Conservation (phyloP, 2,329 filamentous ascomycete genomes). For the Ophiostoma australiae region DNA sequence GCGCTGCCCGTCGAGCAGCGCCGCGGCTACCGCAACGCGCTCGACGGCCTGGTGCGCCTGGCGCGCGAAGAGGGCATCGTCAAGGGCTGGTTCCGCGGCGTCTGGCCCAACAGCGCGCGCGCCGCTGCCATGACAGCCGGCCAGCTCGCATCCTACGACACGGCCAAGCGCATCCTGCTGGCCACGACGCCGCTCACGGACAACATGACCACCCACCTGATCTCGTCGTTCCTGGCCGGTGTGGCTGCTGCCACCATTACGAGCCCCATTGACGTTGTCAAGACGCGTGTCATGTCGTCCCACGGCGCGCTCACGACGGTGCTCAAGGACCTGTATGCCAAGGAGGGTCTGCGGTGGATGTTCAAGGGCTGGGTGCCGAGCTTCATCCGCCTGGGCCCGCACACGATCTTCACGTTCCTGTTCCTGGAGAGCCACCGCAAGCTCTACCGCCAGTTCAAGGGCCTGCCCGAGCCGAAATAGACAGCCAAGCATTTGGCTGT, state of each 20-base stretch:
- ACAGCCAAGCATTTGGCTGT: background rate
- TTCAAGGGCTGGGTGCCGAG: slow-evolving; percentile 88
- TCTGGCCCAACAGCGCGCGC: slow-evolving; percentile 74
- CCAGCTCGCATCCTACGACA: slow-evolving; percentile 80
- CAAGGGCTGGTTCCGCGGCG: slow-evolving; percentile 72
- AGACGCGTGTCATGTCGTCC: slow-evolving; percentile 80
- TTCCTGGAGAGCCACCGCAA: slow-evolving; percentile 85
- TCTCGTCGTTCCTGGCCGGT: slow-evolving; percentile 70
- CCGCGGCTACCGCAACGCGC: slow-evolving; percentile 82
- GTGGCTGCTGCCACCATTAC: slow-evolving; percentile 81
- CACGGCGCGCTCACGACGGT: slow-evolving; percentile 51
- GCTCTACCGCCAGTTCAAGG: slow-evolving; percentile 57
- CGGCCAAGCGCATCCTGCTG: slow-evolving; percentile 68
- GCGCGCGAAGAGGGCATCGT: slow-evolving; percentile 70
- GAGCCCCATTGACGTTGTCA: slow-evolving; percentile 82
- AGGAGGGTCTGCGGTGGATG: slow-evolving; percentile 75
- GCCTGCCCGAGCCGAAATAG: slow-evolving; percentile 35
- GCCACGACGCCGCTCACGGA: slow-evolving; percentile 62
- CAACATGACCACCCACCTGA: slow-evolving; percentile 71
- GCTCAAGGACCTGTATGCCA: slow-evolving; percentile 60
- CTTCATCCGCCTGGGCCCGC: slow-evolving; percentile 62
- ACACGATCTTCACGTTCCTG: slow-evolving; percentile 82
- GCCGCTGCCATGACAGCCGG: slow-evolving; percentile 84
- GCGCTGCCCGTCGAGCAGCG: slow-evolving; percentile 67
- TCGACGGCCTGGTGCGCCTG: slow-evolving; percentile 85